These are phyloP conservation scores for Aspergillus sojae DNA, from an alignment of 2,329 filamentous ascomycete genomes.

Conservation along the genomic window DNA sequence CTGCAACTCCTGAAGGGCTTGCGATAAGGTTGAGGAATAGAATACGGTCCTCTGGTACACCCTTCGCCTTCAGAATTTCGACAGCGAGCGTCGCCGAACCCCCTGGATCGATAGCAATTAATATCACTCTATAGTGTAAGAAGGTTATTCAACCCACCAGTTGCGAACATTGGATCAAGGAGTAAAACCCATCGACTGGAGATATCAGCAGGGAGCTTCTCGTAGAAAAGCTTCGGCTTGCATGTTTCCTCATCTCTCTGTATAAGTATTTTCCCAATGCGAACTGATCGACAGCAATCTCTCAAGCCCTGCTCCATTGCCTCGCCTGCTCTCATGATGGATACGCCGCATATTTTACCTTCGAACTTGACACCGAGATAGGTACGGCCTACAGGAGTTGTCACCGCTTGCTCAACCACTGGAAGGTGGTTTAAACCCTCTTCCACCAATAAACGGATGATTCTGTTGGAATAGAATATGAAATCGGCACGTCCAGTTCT, in stretches of 20 bases:
- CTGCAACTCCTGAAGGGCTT: conserved; percentile 88
- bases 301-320: conserved; percentile 97
- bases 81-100: conserved; percentile 97
- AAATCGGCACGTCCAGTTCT: conserved; percentile 91
- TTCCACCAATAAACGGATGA: conserved; percentile 94
- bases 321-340: conserved; percentile 97
- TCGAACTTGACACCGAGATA: conserved; percentile 94
- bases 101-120: conserved; percentile 53
- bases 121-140: neutral
- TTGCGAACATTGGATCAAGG: conserved; percentile 98
- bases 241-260: conserved; percentile 95
- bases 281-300: conserved; percentile 95
- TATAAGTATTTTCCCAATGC: conserved; percentile 98
- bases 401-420: conserved; percentile 84
- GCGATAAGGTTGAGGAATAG: conserved; percentile 96
- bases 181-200: conserved; percentile 88
- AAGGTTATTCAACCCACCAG: conserved; percentile 60
- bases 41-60: conserved; percentile 92
- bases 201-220: conserved; percentile 95
- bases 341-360: conserved; percentile 97
- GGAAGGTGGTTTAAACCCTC: conserved; percentile 97
- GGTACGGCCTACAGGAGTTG: conserved; percentile 82
- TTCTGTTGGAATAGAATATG: conserved; percentile 98
- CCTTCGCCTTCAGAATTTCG: conserved; percentile 83
- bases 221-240: conserved; percentile 92